Evolutionary conservation across 768 basidiomycete genomes (phyloP).

Genomic region (Auriscalpium orientale): DNA sequence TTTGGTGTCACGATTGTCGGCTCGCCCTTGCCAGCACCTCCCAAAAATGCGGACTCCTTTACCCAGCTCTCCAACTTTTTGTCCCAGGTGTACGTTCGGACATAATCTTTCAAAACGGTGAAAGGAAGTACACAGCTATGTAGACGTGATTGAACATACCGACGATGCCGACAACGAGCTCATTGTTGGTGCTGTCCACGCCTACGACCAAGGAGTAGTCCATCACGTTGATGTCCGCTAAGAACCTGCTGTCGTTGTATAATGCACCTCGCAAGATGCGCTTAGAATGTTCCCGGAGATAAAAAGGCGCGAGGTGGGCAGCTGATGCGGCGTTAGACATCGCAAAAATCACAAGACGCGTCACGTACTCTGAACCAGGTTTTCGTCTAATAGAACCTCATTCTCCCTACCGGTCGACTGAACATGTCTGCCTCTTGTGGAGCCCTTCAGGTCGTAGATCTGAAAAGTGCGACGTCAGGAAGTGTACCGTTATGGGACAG

Average conservation of each 20-base stretch:
- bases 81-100: conserved; percentile 96
- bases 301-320: conserved; percentile 82
- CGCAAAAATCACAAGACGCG: neutral
- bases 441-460: conserved; percentile 98
- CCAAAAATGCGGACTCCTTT: conserved; percentile 89
- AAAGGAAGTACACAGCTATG: neutral
- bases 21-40: conserved; percentile 75
- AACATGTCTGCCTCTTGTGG: conserved; percentile 88
- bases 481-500: neutral
- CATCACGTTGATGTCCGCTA: conserved; percentile 93
- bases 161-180: conserved; percentile 94
- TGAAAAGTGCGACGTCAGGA: conserved; percentile 21
- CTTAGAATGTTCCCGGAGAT: conserved; percentile 94
- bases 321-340: conserved; percentile 35
- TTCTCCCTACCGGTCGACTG: conserved; percentile 85
- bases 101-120: conserved; percentile 55
- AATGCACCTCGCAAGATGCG: conserved; percentile 85
- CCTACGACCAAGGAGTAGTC: conserved; percentile 97
- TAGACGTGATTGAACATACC: conserved; percentile 46
- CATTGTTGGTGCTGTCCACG: conserved; percentile 81
- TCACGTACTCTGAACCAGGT: conserved; percentile 76
- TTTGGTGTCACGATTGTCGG: conserved; percentile 96
- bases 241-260: conserved; percentile 92
- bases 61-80: conserved; percentile 98
- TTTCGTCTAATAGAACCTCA: conserved; percentile 94